Evolutionary conservation across 768 basidiomycete genomes (phyloP).

Genomic region (Lactifluus subvellereus): DNA sequence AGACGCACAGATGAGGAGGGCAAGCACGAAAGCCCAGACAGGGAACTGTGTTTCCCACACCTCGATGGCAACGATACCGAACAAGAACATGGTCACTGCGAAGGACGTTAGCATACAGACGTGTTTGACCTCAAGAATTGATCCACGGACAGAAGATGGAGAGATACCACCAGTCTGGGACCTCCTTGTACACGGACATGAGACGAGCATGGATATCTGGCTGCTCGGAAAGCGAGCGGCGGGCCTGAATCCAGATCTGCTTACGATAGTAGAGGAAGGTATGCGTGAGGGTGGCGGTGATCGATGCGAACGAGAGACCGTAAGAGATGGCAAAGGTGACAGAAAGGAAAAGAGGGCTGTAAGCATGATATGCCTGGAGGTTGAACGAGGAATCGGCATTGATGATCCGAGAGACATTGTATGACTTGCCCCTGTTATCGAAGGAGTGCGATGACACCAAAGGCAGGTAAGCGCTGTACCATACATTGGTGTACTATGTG

Average conservation of each 20-base stretch:
- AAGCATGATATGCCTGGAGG: slow-evolving; percentile 45
- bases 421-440: slow-evolving; percentile 52
- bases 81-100: slow-evolving; percentile 54
- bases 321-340: slow-evolving; percentile 74
- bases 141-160: slow-evolving; percentile 41
- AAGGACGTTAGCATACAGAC: neutral
- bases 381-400: slow-evolving; percentile 51
- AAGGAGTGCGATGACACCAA: slow-evolving; percentile 59
- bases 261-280: slow-evolving; percentile 69
- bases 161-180: neutral
- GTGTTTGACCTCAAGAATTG: neutral
- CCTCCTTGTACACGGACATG: neutral
- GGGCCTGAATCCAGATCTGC: slow-evolving; percentile 68
- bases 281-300: slow-evolving; percentile 70
- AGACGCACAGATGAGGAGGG: slow-evolving; percentile 50
- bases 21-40: slow-evolving; percentile 65
- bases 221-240: slow-evolving; percentile 68
- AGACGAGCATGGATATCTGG: slow-evolving; percentile 65
- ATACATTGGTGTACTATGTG: slow-evolving; percentile 52
- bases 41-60: slow-evolving; percentile 71
- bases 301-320: slow-evolving; percentile 41
- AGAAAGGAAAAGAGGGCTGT: slow-evolving; percentile 58
- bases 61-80: slow-evolving; percentile 63
- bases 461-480: slow-evolving; percentile 35
- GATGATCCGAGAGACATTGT: slow-evolving; percentile 55